Evolutionary conservation across 2,329 filamentous ascomycete species (phyloP).

Genomic region (Sporothrix inflata): DNA sequence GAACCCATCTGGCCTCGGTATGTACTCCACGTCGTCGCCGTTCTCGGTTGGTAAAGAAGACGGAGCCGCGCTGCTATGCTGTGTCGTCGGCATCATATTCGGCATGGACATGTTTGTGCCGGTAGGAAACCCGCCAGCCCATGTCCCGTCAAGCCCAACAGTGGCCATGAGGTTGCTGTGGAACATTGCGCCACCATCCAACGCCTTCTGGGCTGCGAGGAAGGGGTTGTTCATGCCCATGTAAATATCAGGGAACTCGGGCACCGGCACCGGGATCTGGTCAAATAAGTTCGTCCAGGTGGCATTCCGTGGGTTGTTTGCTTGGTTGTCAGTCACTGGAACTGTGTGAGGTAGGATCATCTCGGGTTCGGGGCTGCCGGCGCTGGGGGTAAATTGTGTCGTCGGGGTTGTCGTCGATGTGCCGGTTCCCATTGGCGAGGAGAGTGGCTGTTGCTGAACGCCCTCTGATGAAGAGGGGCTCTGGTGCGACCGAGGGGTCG

Average conservation of each 20-base stretch:
- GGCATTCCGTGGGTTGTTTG: slow-evolving; percentile 13
- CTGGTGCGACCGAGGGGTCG: background rate
- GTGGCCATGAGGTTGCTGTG: slow-evolving; percentile 20
- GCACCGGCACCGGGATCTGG: slow-evolving; percentile 19
- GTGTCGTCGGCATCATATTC: slow-evolving; percentile 3
- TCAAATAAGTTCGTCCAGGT: slow-evolving; percentile 27
- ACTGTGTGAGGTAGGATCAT: background rate
- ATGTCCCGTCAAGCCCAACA: slow-evolving; percentile 6
- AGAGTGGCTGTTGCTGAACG: slow-evolving; percentile 19
- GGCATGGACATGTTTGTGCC: slow-evolving; percentile 12
- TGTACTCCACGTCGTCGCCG: slow-evolving; percentile 20
- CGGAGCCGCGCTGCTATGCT: background rate
- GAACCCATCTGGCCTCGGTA: slow-evolving; percentile 11
- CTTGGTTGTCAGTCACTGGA: background rate
- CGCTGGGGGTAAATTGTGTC: slow-evolving; percentile 18
- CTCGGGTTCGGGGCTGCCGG: slow-evolving; percentile 23
- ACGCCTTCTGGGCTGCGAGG: slow-evolving; percentile 16
- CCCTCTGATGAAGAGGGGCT: slow-evolving; percentile 15
- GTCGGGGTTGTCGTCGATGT: slow-evolving; percentile 14
- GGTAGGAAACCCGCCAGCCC: background rate
- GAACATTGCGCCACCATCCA: slow-evolving; percentile 23
- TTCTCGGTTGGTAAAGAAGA: background rate
- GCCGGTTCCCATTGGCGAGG: slow-evolving; percentile 20
- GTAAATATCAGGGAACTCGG: slow-evolving; percentile 31
- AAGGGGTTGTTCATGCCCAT: slow-evolving; percentile 38